Percentiles rank a stretch among this genome's conserved stretches.
Conservation (phyloP, 441 rosid genomes). For the Rhodomyrtus psidioides region DNA sequence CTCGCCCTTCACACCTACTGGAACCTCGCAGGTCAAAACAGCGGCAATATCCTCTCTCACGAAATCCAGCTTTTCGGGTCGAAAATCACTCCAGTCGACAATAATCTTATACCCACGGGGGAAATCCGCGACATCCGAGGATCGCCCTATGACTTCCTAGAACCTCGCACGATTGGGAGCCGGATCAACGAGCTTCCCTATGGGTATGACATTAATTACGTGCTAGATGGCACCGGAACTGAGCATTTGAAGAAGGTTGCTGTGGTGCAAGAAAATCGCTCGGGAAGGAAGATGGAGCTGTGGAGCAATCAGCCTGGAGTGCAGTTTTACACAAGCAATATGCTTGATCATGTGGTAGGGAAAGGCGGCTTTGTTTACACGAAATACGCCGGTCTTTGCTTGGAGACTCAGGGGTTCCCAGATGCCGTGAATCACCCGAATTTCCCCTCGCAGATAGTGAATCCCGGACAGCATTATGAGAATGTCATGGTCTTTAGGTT, state of each 20-base stretch:
- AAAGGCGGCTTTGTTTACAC: slow-evolving; percentile 37
- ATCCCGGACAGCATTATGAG: slow-evolving; percentile 27
- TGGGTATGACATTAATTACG: slow-evolving; percentile 77
- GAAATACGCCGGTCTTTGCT: slow-evolving; percentile 37
- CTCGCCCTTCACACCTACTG: slow-evolving; percentile 70
- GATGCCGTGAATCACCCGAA: slow-evolving; percentile 41
- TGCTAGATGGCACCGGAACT: slow-evolving; percentile 17
- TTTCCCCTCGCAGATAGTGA: slow-evolving; percentile 45
- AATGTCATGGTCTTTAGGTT: slow-evolving; percentile 39
- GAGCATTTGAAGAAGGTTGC: slow-evolving; percentile 42
- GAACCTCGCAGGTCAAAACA: slow-evolving; percentile 62
- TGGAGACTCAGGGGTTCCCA: slow-evolving; percentile 78
- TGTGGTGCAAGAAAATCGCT: slow-evolving; percentile 31
- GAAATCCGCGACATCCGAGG: slow-evolving; percentile 24
- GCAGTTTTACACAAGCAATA: slow-evolving; percentile 64
- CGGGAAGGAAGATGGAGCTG: slow-evolving; percentile 69
- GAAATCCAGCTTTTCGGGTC: slow-evolving; percentile 42
- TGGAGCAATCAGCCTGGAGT: slow-evolving; percentile 66
- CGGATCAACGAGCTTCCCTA: slow-evolving; percentile 27
- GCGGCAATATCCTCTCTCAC: slow-evolving; percentile 55
- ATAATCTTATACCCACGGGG: slow-evolving; percentile 68
- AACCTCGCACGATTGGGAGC: slow-evolving; percentile 35
- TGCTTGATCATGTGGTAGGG: slow-evolving; percentile 34
- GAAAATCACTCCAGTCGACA: slow-evolving; percentile 52
- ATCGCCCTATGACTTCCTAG: slow-evolving; percentile 53